Base-by-base conservation (phyloP, 208 protist species). In the Trypanosoma mega region DNA sequence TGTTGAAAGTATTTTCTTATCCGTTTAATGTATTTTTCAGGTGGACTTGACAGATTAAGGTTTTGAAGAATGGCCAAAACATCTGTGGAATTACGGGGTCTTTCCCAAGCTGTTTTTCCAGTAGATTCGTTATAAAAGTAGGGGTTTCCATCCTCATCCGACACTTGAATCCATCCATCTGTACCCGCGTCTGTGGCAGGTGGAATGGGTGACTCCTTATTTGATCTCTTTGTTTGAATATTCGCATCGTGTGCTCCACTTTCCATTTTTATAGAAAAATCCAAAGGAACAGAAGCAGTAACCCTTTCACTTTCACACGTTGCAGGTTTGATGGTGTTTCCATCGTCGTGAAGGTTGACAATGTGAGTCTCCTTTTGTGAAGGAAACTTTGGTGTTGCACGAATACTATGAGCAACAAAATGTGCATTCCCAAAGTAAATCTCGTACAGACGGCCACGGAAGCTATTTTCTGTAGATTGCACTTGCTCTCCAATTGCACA, bases 1-100 rank as follows among this genome's bases (percentile, higher is more conserved):
- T 63, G 57, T 31, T 37, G 31, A 63, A 63, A 63, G 20, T 63
- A 63, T 24, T 53, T 63, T 29, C 21, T 45, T 29, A 53, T 27
- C 6, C 31, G 16, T 39, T 45, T 23, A n/a, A 45, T 46, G 46
- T 64, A 55, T 33, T 64, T 55, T 44, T 53, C 30, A n/a, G 45
- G 58, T 9, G 58, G 34, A 37, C 53, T 11, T 21, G n/a, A n/a
- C 26, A 64, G 33, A 41, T 54, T 6, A 18, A 55, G 26, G 36
- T 9, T 43, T 27, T 54, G 34, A 14, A 64, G 27, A 45, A 50
- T 49, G 23, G 24, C 6, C 43, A 61, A 50, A 7, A 61, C 55
- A 24, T 14, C 0, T 29, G 1, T 50, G 0, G 23, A 39, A 8
- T 34, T 39, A 11, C 23, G n/a, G 20, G 55, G 26, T 26, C 29